Base-by-base conservation (phyloP, 1,284 basidiomycete species). In the Malassezia nana region DNA sequence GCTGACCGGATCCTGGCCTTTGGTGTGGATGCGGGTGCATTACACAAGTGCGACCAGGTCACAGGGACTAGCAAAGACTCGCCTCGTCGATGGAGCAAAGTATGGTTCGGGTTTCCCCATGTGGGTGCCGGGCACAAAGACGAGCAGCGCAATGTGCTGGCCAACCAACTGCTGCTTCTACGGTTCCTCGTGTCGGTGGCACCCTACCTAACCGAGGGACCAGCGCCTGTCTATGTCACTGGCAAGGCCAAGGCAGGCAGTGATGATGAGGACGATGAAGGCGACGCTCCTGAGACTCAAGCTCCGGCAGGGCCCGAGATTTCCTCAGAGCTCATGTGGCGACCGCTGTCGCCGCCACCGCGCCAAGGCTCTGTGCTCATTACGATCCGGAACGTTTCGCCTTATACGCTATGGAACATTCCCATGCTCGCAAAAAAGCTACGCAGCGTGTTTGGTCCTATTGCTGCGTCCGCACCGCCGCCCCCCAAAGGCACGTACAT, bases 81-180 rank as follows among this genome's bases (percentile, higher is more conserved):
- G 22, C 28, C 25, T 16, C 40, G 66, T 78, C 76, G 57, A 84
- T 86, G 81, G 84, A 89, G 78, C 78, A 82, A 75, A 50, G 81
- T 96, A 53, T 83, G 89, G 20, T 96, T 89, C 83, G 95, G 96
- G 72, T 98, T 96, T 67, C 92, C 92, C 46, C 92, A 98, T 78
- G 86, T 86, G 64, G 91, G 91, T 85, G 87, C 85, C 62, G 89
- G 91, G 0, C 92, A 96, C 63, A 83, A 87, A 40, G 89, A 98
- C 72, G 89, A 92, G 76, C 85, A 90, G 66, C 82, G 92, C 48
- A 98, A 96, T 75, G 86, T 98, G 54, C 77, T 87, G 12, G 84
- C 85, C 9, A 96, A 98, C 75, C 92, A 98, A 72, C 71, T 84
- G 18, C 79, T 95, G n/a, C 76, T 98, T 16, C 79, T 95, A 20